Conservation (phyloP, 1,284 basidiomycete species). For the Rhodotorula sp. region DNA sequence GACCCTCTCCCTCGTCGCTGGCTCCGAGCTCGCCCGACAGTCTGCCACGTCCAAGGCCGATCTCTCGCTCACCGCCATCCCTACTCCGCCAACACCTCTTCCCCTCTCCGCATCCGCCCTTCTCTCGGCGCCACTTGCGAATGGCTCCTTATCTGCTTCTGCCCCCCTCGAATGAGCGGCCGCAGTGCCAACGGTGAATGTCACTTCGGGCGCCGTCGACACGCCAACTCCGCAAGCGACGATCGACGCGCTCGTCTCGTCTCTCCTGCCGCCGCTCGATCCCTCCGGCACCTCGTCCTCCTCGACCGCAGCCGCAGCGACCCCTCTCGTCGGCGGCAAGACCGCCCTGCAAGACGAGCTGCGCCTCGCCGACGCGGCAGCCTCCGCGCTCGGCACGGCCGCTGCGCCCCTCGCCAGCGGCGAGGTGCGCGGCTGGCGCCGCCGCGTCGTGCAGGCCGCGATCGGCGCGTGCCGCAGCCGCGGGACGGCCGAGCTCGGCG, state of each 20-base stretch:
- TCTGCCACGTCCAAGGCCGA: neutral
- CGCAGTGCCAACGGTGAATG: too few relatives aligned
- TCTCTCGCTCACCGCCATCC: slow-evolving; percentile 9
- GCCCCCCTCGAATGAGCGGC: too few relatives aligned
- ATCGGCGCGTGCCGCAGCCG: slow-evolving; percentile 11
- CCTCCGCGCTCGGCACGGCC: neutral
- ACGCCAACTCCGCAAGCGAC: slow-evolving; percentile 7
- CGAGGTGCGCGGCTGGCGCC: neutral
- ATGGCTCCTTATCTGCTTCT: too few relatives aligned
- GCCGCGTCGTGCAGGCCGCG: slow-evolving; percentile 3
- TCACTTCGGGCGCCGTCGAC: neutral
- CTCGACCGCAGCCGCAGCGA: neutral
- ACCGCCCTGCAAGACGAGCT: slow-evolving; percentile 16
- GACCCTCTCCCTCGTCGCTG: neutral
- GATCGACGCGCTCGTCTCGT: slow-evolving; percentile 30
- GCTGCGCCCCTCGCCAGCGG: too few relatives aligned
- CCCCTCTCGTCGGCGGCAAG: neutral
- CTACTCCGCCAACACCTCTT: slow-evolving; percentile 2
- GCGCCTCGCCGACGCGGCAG: neutral
- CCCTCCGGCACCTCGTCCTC: too few relatives aligned
- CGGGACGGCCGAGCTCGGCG: slow-evolving; percentile 10
- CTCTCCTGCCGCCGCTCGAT: slow-evolving; percentile 11
- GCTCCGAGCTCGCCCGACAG: slow-evolving; percentile 1
- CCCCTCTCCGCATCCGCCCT: neutral
- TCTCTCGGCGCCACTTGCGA: neutral